Evolutionary conservation across 83 land plant genomes (phyloP).

Genomic region (Picea engelmannii): DNA sequence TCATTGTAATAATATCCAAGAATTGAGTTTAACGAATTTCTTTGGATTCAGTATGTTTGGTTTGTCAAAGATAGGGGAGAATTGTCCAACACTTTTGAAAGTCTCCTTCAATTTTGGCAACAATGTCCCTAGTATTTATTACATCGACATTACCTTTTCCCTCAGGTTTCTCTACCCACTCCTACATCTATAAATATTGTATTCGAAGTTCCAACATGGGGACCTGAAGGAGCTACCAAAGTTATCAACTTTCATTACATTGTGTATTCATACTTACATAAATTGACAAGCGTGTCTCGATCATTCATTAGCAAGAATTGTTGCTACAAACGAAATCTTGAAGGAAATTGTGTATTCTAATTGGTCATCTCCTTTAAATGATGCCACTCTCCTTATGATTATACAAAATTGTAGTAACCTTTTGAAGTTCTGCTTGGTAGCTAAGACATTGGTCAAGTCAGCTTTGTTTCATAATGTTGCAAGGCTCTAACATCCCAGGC

Average conservation of each 20-base stretch:
- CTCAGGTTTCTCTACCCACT: slow-evolving; percentile 22
- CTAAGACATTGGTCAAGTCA: too few relatives aligned
- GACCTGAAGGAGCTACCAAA: slow-evolving; percentile 19
- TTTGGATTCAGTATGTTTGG: slow-evolving; percentile 29
- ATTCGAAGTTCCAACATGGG: not conserved
- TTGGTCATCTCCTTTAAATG: slow-evolving; percentile 19
- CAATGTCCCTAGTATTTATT: too few relatives aligned
- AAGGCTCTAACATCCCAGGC: slow-evolving; percentile 25
- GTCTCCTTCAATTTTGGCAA: slow-evolving; percentile 15
- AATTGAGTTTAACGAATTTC: slow-evolving; percentile 26
- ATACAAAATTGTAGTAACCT: slow-evolving; percentile 17
- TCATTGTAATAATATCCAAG: slow-evolving; percentile 14
- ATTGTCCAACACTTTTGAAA: slow-evolving; percentile 23
- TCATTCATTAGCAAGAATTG: slow-evolving; percentile 4
- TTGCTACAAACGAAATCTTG: not conserved
- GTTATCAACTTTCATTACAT: slow-evolving; percentile 16
- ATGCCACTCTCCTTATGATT: slow-evolving; percentile 20
- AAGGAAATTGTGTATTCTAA: slow-evolving; percentile 21
- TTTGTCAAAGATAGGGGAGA: slow-evolving; percentile 22
- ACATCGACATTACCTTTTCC: slow-evolving; percentile 20
- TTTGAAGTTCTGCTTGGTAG: slow-evolving; percentile 19
- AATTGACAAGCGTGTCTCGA: slow-evolving; percentile 11
- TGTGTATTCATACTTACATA: slow-evolving; percentile 10
- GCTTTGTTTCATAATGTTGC: slow-evolving; percentile 8
- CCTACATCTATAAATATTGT: not conserved